A percentile compares a stretch with the other conserved stretches of the same genome.
Evolutionary conservation across 371 early-diverging fungal genomes (phyloP).

Genomic region (Rhizopus delemar): DNA sequence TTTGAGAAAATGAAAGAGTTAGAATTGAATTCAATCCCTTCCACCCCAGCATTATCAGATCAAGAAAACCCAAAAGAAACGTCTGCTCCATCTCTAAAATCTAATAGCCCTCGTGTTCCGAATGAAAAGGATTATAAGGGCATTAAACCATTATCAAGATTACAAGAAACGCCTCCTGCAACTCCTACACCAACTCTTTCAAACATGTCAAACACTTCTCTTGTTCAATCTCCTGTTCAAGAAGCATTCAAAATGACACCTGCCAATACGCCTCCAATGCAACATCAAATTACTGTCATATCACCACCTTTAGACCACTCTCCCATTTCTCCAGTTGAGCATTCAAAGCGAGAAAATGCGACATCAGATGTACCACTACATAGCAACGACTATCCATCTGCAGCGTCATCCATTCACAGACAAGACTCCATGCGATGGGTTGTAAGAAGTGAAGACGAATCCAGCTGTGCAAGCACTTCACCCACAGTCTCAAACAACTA

Average conservation of each 20-base stretch:
- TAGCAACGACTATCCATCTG: no score
- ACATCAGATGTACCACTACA: no score
- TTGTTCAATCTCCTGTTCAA: not conserved
- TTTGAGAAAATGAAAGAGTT: conserved; percentile 18
- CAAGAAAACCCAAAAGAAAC: not conserved
- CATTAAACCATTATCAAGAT: not conserved
- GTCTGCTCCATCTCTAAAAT: no score
- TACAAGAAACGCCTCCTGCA: not conserved
- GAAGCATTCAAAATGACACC: not conserved
- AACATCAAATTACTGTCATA: not conserved
- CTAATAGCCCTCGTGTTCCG: no score
- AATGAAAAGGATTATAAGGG: not conserved
- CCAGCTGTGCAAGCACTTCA: not conserved
- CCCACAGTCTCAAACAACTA: not conserved
- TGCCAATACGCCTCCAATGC: not conserved
- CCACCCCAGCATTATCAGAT: not conserved
- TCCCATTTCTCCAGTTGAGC: no score
- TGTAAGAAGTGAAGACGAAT: not conserved
- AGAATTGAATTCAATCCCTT: conserved; percentile 5
- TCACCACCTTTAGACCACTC: not conserved
- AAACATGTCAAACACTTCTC: not conserved
- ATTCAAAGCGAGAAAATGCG: no score
- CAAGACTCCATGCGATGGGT: conserved; percentile 4
- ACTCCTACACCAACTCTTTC: not conserved
- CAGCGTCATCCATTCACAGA: not conserved